phyloP scores from a whole-genome alignment of 2,329 filamentous ascomycete species.

The Aureobasidium leucospermi region DNA sequence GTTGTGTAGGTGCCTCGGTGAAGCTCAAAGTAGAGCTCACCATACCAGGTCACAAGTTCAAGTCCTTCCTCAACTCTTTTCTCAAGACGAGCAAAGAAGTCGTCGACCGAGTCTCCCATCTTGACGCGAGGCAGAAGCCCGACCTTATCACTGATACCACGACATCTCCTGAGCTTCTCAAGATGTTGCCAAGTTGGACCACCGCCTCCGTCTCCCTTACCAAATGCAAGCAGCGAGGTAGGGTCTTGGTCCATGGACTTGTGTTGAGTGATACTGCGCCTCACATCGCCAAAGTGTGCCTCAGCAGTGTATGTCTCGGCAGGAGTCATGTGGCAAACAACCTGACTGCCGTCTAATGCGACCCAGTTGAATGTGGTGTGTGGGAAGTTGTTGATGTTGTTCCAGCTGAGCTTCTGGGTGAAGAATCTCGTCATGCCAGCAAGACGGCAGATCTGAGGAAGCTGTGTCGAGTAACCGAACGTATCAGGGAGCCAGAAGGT shows the following conservation, averaged over 20 bases:
- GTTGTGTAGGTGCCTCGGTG: conserved; percentile 97
- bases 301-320: conserved; percentile 92
- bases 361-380: conserved; percentile 99
- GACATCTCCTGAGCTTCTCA: conserved; percentile 87
- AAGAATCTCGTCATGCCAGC: conserved; percentile 97
- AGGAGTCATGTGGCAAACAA: conserved; percentile 95
- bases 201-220: conserved; percentile 92
- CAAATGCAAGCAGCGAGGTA: conserved; percentile 85
- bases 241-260: conserved; percentile 93
- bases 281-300: conserved; percentile 91
- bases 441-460: conserved; percentile 86
- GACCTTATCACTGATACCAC: conserved; percentile 81
- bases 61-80: conserved; percentile 58
- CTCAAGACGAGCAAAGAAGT: conserved; percentile 84
- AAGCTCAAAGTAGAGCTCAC: conserved; percentile 95
- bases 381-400: conserved; percentile 98
- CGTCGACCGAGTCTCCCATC: conserved; percentile 82
- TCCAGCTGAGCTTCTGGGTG: conserved; percentile 98
- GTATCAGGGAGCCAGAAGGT: conserved; percentile 99
- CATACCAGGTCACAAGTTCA: conserved; percentile 90
- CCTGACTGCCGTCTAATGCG: conserved; percentile 86
- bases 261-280: conserved; percentile 80
- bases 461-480: conserved; percentile 91
- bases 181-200: conserved; percentile 90
- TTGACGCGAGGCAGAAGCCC: conserved; percentile 80